Evolutionary conservation across 2,329 filamentous ascomycete genomes (phyloP).

Genomic region (Botryotinia calthae): DNA sequence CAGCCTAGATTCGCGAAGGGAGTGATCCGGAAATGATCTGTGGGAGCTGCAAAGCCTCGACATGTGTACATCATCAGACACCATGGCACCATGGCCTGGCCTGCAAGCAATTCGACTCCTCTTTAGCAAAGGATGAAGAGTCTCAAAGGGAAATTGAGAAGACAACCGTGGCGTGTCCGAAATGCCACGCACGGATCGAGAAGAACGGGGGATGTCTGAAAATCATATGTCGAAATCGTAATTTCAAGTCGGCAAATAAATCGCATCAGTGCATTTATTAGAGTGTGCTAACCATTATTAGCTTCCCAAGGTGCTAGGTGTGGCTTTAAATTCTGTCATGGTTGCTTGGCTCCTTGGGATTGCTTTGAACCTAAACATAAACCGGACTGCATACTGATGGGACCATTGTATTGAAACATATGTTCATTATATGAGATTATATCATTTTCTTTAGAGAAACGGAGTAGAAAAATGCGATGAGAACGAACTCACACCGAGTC

Average conservation of each 20-base stretch:
- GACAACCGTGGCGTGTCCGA: neutral
- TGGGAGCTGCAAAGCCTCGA: neutral
- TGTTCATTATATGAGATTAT: neutral
- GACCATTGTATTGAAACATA: neutral
- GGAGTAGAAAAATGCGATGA: accelerated
- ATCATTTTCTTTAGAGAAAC: accelerated
- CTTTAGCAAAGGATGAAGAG: neutral
- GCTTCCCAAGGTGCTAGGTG: neutral
- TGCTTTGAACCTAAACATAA: neutral
- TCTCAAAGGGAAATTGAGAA: neutral
- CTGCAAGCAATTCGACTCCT: neutral
- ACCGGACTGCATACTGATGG: neutral
- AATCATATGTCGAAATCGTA: neutral
- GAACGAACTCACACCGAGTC: neutral
- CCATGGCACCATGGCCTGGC: neutral
- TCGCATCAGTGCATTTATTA: neutral
- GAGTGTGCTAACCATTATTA: neutral
- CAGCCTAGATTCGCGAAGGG: neutral
- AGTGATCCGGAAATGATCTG: neutral
- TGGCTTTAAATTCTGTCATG: neutral
- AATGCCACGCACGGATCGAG: neutral
- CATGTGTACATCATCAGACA: neutral
- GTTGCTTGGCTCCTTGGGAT: neutral
- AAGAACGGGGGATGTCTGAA: neutral
- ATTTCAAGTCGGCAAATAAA: neutral